Evolutionary conservation across 371 early-diverging fungal genomes (phyloP).

Genomic region (Mucor irregularis): DNA sequence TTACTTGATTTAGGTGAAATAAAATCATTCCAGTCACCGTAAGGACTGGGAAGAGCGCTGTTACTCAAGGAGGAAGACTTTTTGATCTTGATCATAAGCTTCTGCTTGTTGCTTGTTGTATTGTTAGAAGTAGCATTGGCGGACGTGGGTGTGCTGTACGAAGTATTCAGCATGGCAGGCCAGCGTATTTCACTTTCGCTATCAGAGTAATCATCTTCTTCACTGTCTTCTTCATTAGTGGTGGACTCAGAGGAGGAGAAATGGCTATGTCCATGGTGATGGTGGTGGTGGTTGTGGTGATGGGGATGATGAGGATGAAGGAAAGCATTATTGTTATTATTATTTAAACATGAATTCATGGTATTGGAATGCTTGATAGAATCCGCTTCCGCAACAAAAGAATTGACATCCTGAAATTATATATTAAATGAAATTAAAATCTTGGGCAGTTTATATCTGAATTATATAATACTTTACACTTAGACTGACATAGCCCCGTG

Average conservation of each 20-base stretch:
- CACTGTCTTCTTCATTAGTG: slow-evolving; percentile 23
- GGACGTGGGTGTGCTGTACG: neutral
- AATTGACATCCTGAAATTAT: slow-evolving; percentile 40
- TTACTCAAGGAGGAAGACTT: slow-evolving; percentile 14
- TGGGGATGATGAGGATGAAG: slow-evolving; percentile 1
- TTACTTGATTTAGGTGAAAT: slow-evolving; percentile 6
- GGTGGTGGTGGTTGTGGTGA: slow-evolving; percentile 1
- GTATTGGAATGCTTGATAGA: slow-evolving; percentile 30
- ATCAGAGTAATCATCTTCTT: slow-evolving; percentile 26
- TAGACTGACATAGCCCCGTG: slow-evolving; percentile 33
- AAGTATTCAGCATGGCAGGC: neutral
- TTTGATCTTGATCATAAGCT: slow-evolving; percentile 27
- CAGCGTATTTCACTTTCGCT: slow-evolving; percentile 13
- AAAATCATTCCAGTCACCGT: neutral
- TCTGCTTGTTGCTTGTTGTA: neutral
- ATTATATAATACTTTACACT: slow-evolving; percentile 26
- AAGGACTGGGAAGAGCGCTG: neutral
- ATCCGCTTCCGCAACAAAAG: slow-evolving; percentile 43
- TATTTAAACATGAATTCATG: no score
- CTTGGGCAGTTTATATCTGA: neutral
- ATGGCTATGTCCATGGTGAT: neutral
- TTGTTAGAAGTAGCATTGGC: neutral
- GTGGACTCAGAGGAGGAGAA: slow-evolving; percentile 15
- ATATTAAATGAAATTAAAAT: neutral
- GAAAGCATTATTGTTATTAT: no score